These are phyloP conservation scores for Typha latifolia DNA, from an alignment of 176 grass and related monocot genomes.

Conservation along the genomic window DNA sequence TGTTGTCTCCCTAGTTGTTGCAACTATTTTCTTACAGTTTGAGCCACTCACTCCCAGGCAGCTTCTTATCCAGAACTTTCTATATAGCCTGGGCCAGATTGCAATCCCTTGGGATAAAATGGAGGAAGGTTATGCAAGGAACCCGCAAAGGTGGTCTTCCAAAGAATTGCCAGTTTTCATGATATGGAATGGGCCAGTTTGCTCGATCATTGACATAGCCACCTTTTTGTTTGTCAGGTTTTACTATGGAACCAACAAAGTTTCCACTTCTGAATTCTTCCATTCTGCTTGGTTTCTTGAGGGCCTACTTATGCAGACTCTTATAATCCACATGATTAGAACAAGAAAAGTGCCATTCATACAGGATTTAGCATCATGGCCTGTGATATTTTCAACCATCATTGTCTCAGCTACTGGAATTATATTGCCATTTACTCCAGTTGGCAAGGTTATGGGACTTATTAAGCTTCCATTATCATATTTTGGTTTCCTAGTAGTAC, in stretches of 20 bases:
- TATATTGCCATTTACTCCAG: slow-evolving; percentile 15
- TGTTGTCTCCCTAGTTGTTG: slow-evolving; percentile 23
- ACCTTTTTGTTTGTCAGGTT: slow-evolving; percentile 23
- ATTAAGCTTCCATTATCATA: slow-evolving; percentile 30
- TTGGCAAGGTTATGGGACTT: slow-evolving; percentile 31
- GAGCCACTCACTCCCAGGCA: slow-evolving; percentile 25
- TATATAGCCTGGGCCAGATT: slow-evolving; percentile 36
- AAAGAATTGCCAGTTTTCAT: slow-evolving; percentile 29
- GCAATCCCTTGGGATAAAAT: slow-evolving; percentile 43
- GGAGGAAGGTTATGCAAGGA: slow-evolving; percentile 26
- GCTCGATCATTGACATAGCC: slow-evolving; percentile 23
- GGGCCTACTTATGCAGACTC: slow-evolving; percentile 31
- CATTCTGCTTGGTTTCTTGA: slow-evolving; percentile 35
- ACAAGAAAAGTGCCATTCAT: slow-evolving; percentile 30
- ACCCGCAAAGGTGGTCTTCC: slow-evolving; percentile 26
- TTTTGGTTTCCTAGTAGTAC: slow-evolving; percentile 22
- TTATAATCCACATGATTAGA: slow-evolving; percentile 40
- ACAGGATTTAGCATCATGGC: slow-evolving; percentile 37
- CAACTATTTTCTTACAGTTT: slow-evolving; percentile 17
- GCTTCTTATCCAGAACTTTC: slow-evolving; percentile 37
- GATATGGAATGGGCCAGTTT: slow-evolving; percentile 30
- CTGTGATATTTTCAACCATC: slow-evolving; percentile 31
- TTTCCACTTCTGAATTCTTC: slow-evolving; percentile 16
- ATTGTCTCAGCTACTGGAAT: slow-evolving; percentile 18
- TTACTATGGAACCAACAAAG: slow-evolving; percentile 14